Evolutionary conservation across 805 yeast genomes (phyloP).

Genomic region (Zygosaccharomyces pseudorouxii): DNA sequence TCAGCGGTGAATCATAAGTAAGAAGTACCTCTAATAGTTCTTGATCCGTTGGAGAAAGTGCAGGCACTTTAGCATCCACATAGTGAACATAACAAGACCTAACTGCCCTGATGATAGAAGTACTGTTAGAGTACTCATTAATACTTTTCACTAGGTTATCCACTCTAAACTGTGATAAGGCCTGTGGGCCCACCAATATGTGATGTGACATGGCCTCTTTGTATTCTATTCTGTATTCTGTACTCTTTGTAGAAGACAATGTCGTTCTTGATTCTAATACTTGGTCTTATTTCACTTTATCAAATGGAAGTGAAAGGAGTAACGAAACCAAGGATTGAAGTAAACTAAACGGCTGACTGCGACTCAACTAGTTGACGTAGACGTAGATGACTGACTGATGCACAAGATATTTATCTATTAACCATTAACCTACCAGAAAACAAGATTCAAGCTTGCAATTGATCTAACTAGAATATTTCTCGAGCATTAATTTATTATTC

Average conservation of each 20-base stretch:
- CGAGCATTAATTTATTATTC: neutral
- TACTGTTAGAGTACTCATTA: constrained; percentile 58
- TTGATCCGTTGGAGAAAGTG: constrained; percentile 39
- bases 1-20: constrained; percentile 68
- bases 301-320: neutral
- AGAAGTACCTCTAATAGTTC: constrained; percentile 56
- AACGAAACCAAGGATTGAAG: neutral
- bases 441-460: neutral
- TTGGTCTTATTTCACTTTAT: neutral
- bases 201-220: constrained; percentile 39
- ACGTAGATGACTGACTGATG: neutral
- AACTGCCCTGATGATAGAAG: constrained; percentile 63
- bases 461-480: neutral
- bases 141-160: constrained; percentile 66
- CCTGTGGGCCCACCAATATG: constrained; percentile 81
- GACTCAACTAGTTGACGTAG: neutral
- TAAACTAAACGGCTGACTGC: neutral
- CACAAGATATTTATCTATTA: neutral
- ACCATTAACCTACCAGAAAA: neutral
- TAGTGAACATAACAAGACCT: constrained; percentile 79
- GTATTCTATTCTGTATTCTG: neutral
- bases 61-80: constrained; percentile 47
- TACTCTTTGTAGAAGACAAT: neutral
- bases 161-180: constrained; percentile 83
- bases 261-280: neutral